phyloP scores from a whole-genome alignment of 2,329 filamentous ascomycete species.

The Monilinia polystroma region DNA sequence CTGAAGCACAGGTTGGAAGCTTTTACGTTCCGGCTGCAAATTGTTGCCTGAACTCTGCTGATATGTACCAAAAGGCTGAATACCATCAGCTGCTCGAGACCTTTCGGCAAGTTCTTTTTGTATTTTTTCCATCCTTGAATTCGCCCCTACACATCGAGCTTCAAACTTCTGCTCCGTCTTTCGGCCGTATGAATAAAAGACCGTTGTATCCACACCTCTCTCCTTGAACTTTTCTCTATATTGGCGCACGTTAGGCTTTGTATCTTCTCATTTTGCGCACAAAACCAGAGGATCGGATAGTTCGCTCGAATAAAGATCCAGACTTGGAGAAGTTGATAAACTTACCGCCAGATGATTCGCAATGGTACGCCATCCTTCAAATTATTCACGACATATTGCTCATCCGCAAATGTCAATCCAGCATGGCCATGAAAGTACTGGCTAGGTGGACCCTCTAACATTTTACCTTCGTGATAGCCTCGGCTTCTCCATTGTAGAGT shows the following conservation, averaged over 20 bases:
- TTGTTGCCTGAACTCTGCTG: not conserved
- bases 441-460: not conserved
- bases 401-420: conserved; percentile 21
- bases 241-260: not conserved
- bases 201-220: conserved; percentile 2
- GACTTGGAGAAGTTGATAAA: not conserved
- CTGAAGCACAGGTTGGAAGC: too few relatives aligned
- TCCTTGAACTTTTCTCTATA: conserved; percentile 20
- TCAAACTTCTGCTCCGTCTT: conserved; percentile 13
- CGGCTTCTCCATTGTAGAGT: conserved; percentile 16
- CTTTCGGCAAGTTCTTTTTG: conserved; percentile 5
- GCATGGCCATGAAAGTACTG: conserved; percentile 13
- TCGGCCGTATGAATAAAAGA: conserved; percentile 13
- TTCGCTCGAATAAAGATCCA: not conserved
- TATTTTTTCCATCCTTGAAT: conserved; percentile 19
- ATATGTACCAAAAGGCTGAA: conserved; percentile 16
- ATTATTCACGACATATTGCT: conserved; percentile 2
- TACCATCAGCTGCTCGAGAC: conserved; percentile 19
- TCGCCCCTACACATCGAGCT: not conserved
- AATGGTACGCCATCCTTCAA: conserved; percentile 19
- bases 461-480: conserved; percentile 9
- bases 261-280: not conserved
- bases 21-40: not conserved
- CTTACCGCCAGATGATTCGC: conserved; percentile 20
- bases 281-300: too few relatives aligned